A percentile compares a stretch with the other conserved stretches of the same genome.
Conservation (phyloP, 768 basidiomycete genomes). For the Podaxis sp. region DNA sequence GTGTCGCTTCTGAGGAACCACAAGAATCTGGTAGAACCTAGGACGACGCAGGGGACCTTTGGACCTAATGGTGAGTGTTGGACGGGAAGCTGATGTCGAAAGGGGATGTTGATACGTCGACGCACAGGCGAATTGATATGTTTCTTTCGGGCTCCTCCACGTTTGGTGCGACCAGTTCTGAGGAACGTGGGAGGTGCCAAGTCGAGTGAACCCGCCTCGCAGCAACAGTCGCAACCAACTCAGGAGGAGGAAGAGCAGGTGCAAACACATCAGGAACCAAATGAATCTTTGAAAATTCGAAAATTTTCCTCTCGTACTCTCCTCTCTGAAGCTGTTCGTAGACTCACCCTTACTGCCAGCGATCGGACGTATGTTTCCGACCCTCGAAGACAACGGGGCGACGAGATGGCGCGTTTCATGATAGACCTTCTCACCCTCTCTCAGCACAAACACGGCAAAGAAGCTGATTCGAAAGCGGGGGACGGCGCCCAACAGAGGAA, state of each 20-base stretch:
- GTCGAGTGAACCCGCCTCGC: conserved; percentile 20
- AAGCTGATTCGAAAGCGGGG: conserved; percentile 26
- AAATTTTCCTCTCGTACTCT: conserved; percentile 61
- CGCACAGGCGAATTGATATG: conserved; percentile 75
- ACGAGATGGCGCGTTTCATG: conserved; percentile 65
- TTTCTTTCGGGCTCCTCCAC: conserved; percentile 77
- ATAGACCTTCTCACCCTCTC: conserved; percentile 68
- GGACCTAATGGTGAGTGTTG: conserved; percentile 71
- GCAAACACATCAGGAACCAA: conserved; percentile 1
- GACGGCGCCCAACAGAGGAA: conserved; percentile 30
- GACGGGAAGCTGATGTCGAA: neutral
- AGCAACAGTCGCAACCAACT: conserved; percentile 15
- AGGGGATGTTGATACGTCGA: neutral
- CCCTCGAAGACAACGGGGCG: conserved; percentile 38
- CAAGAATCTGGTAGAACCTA: conserved; percentile 79
- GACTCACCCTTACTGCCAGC: conserved; percentile 55
- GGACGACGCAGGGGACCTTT: conserved; percentile 85
- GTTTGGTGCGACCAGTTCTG: conserved; percentile 61
- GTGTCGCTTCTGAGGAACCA: conserved; percentile 54
- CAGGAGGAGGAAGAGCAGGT: neutral
- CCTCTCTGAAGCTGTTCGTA: conserved; percentile 69
- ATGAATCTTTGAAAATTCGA: conserved; percentile 24
- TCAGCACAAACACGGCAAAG: conserved; percentile 32
- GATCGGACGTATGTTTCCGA: conserved; percentile 41
- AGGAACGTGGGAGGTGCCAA: conserved; percentile 39